Conservation (phyloP, 169 alveolate genomes). For the Plasmodium falciparum region DNA sequence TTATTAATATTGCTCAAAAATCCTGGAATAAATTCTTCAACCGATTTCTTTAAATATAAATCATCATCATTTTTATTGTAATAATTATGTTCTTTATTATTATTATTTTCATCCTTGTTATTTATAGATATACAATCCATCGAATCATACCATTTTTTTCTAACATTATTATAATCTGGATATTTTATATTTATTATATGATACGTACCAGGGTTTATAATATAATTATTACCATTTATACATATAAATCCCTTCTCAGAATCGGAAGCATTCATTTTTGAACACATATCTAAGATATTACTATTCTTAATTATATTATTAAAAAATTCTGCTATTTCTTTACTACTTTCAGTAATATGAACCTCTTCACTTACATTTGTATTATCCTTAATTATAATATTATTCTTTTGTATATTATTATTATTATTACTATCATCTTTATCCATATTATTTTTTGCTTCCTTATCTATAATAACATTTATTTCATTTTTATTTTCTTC, state of each 20-base stretch:
- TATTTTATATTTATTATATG: slow-evolving; percentile 37
- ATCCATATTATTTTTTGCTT: no score
- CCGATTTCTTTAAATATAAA: neutral
- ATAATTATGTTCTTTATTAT: no score
- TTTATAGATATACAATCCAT: no score
- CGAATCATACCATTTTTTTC: no score
- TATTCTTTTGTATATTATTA: no score
- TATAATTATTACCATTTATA: slow-evolving; percentile 32
- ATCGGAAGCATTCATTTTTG: neutral
- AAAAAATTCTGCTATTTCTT: no score
- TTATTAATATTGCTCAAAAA: slow-evolving; percentile 19
- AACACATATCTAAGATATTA: neutral
- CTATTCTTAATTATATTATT: no score
- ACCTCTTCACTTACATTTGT: neutral
- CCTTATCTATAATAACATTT: no score
- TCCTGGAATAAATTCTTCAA: slow-evolving; percentile 56
- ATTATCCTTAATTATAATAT: neutral
- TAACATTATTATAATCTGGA: neutral
- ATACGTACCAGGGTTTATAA: slow-evolving; percentile 45
- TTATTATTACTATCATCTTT: no score
- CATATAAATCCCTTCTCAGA: slow-evolving; percentile 14
- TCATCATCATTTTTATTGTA: no score
- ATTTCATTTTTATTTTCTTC: no score
- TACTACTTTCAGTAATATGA: no score
- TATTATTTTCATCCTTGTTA: neutral